Conservation (phyloP, 2,329 filamentous ascomycete genomes). For the Fusarium irregulare region DNA sequence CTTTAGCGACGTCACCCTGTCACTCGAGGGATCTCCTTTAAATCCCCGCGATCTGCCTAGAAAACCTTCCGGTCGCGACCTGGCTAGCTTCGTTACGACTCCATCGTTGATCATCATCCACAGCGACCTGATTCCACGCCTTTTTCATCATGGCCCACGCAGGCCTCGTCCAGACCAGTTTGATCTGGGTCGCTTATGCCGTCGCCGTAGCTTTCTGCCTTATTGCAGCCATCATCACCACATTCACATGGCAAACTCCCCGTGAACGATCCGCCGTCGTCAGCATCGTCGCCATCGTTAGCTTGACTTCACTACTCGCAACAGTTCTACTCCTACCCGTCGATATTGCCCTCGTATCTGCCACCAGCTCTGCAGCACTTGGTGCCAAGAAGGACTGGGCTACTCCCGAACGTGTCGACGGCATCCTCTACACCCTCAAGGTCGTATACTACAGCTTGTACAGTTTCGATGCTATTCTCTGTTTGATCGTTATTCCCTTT, state of each 20-base stretch:
- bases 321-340: constrained; percentile 93
- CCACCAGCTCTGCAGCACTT: constrained; percentile 78
- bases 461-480: constrained; percentile 89
- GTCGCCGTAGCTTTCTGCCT: constrained; percentile 82
- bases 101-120: constrained; percentile 27
- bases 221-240: constrained; percentile 82
- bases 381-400: constrained; percentile 96
- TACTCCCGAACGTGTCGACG: constrained; percentile 80
- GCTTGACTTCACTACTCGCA: constrained; percentile 86
- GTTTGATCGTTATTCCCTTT: constrained; percentile 90
- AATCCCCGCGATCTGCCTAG: constrained; percentile 22
- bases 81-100: constrained; percentile 21
- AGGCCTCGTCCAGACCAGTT: constrained; percentile 81
- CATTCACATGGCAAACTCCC: constrained; percentile 90
- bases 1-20: constrained; percentile 33
- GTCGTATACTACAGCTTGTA: constrained; percentile 94
- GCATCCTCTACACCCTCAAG: constrained; percentile 83
- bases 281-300: constrained; percentile 86
- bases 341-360: constrained; percentile 93
- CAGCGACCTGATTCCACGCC: background rate
- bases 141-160: constrained; percentile 55
- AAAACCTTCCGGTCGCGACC: constrained; percentile 10
- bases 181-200: constrained; percentile 96
- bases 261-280: constrained; percentile 86
- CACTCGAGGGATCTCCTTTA: constrained; percentile 13